Percentiles rank a stretch among this genome's conserved stretches.
phyloP scores from a whole-genome alignment of 495 filamentous ascomycete genomes.

The Tuber borchii region DNA sequence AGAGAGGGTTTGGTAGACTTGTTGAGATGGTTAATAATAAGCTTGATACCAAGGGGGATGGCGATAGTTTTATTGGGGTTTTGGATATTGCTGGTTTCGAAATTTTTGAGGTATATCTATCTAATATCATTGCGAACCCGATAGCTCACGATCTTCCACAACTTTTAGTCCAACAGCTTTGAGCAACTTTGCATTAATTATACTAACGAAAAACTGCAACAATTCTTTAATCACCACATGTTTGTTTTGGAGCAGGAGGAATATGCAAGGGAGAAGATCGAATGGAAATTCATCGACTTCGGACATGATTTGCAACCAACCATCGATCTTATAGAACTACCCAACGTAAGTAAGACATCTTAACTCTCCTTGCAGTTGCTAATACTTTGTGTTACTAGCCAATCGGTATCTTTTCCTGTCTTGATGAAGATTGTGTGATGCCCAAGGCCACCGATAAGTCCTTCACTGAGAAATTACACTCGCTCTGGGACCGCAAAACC shows the following conservation, averaged over 20 bases:
- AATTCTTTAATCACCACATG: constrained; percentile 99
- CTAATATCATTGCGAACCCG: constrained; percentile 5
- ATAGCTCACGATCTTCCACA: constrained; percentile 18
- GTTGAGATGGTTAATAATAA: constrained; percentile 87
- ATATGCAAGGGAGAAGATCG: constrained; percentile 94
- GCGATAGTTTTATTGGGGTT: constrained; percentile 92
- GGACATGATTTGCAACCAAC: constrained; percentile 95
- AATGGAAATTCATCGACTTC: constrained; percentile 99
- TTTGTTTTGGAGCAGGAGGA: constrained; percentile 99
- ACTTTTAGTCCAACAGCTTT: constrained; percentile 66
- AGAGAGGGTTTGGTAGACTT: constrained; percentile 87
- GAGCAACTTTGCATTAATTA: constrained; percentile 99
- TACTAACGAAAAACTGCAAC: constrained; percentile 98
- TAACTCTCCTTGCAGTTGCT: not conserved
- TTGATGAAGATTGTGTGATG: constrained; percentile 99
- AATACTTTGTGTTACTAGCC: constrained; percentile 45
- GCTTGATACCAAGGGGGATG: constrained; percentile 72
- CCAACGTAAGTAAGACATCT: constrained; percentile 51
- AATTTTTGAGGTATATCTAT: constrained; percentile 69
- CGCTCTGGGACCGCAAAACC: constrained; percentile 91
- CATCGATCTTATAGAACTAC: constrained; percentile 91
- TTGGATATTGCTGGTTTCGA: constrained; percentile 99
- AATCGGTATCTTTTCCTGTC: constrained; percentile 96
- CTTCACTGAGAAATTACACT: constrained; percentile 95
- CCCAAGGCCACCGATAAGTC: constrained; percentile 95